Conservation (phyloP, 352 stramenopile genomes). For the Phytophthora europaea region DNA sequence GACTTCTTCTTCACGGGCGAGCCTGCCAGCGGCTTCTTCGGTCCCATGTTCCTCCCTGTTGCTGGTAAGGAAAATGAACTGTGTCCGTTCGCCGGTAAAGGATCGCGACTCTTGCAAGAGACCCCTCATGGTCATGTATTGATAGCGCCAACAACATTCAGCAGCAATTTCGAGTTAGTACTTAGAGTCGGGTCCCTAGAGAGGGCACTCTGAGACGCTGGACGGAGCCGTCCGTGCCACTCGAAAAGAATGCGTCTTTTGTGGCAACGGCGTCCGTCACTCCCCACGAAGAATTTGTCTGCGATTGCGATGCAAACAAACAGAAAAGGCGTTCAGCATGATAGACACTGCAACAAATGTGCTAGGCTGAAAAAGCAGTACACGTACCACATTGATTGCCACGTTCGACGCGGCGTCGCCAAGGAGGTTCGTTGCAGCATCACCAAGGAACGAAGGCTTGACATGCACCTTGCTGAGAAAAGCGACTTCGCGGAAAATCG, state of each 20-base stretch:
- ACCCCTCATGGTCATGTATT: constrained; percentile 25
- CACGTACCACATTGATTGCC: constrained; percentile 86
- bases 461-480: constrained; percentile 79
- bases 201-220: constrained; percentile 78
- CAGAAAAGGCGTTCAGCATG: constrained; percentile 6
- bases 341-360: not conserved
- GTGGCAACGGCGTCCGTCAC: constrained; percentile 86
- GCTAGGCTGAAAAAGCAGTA: not conserved
- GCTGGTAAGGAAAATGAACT: constrained; percentile 12
- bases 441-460: constrained; percentile 84
- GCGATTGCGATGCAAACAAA: not conserved
- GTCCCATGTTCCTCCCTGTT: constrained; percentile 45
- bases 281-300: constrained; percentile 87
- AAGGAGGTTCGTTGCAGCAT: constrained; percentile 80
- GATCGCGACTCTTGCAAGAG: constrained; percentile 41
- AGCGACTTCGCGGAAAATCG: constrained; percentile 86
- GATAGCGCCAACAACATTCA: not conserved
- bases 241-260: constrained; percentile 87
- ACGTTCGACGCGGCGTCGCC: constrained; percentile 87
- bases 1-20: constrained; percentile 74
- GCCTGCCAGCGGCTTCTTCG: constrained; percentile 50
- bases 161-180: not conserved
- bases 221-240: constrained; percentile 83
- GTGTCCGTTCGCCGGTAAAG: constrained; percentile 22
- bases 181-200: constrained; percentile 40